These are phyloP conservation scores for Crithidia bombi DNA, from an alignment of 208 protist genomes.

Conservation along the genomic window DNA sequence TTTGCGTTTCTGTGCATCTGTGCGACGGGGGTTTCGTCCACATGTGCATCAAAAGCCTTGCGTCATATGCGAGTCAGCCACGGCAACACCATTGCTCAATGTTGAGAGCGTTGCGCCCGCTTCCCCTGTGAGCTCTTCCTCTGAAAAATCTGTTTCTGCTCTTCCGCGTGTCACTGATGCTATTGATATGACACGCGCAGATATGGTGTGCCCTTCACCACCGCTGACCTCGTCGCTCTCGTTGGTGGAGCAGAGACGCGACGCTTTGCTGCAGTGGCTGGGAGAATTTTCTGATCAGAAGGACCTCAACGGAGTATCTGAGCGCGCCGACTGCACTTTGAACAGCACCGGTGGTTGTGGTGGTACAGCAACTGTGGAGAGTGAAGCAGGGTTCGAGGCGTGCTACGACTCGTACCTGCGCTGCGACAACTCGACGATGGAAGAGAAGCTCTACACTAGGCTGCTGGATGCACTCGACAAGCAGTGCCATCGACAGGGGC, in stretches of 20 bases:
- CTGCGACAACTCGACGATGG: conserved; percentile 3
- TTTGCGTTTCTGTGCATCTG: not conserved
- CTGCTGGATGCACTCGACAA: conserved; percentile 18
- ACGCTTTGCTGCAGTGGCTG: conserved; percentile 22
- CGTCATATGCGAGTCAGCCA: conserved; percentile 38
- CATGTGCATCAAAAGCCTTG: conserved; percentile 56
- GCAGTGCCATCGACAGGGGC: conserved; percentile 4
- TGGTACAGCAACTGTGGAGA: too few relatives aligned
- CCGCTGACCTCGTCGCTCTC: conserved; percentile 2
- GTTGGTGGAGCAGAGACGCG: conserved; percentile 14
- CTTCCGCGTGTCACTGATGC: too few relatives aligned
- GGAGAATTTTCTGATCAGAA: not conserved
- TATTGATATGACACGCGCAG: not conserved
- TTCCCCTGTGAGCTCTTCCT: not conserved
- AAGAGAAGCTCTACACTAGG: conserved; percentile 1
- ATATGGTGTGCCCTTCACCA: not conserved
- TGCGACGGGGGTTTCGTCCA: conserved; percentile 28
- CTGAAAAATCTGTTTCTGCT: too few relatives aligned
- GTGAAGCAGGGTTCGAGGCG: conserved; percentile 2
- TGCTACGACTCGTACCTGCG: conserved; percentile 21
- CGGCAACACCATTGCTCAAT: not conserved
- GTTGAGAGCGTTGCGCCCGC: not conserved
- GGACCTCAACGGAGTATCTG: not conserved
- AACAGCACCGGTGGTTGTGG: too few relatives aligned
- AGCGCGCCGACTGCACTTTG: too few relatives aligned